These are phyloP conservation scores for Nyctanthes arbortristis DNA, from an alignment of 257 asterid species.

Conservation along the genomic window DNA sequence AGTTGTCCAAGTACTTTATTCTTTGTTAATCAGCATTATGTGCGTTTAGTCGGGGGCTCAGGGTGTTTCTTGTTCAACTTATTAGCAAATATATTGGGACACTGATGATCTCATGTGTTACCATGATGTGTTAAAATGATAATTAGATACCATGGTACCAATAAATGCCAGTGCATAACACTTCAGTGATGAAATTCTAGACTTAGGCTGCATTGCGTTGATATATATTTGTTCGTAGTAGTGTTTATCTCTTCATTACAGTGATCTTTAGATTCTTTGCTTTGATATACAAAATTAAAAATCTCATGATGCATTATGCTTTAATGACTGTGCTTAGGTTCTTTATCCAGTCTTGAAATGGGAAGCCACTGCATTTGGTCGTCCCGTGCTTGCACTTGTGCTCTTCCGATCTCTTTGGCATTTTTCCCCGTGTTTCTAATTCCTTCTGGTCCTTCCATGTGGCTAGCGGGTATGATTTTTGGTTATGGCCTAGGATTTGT, in stretches of 20 bases:
- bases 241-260: neutral
- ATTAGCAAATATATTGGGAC: neutral
- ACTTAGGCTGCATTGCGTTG: neutral
- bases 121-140: neutral
- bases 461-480: constrained; percentile 97
- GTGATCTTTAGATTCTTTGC: too few relatives aligned
- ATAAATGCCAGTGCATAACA: neutral
- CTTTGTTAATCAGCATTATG: neutral
- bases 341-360: constrained; percentile 75
- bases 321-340: constrained; percentile 52
- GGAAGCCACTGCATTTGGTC: constrained; percentile 95
- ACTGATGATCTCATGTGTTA: neutral
- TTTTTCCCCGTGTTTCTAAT: constrained; percentile 77
- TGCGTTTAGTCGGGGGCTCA: neutral
- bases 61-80: too few relatives aligned
- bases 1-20: neutral
- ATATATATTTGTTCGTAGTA: neutral
- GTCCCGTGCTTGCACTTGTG: constrained; percentile 72
- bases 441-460: constrained; percentile 98
- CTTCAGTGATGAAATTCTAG: neutral
- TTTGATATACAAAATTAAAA: neutral
- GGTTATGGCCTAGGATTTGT: constrained; percentile 89
- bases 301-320: constrained; percentile 28
- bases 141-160: neutral
- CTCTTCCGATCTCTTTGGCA: constrained; percentile 79